These are phyloP conservation scores for Rubia peregrina DNA, from an alignment of 305 asterid species.

Conservation along the genomic window DNA sequence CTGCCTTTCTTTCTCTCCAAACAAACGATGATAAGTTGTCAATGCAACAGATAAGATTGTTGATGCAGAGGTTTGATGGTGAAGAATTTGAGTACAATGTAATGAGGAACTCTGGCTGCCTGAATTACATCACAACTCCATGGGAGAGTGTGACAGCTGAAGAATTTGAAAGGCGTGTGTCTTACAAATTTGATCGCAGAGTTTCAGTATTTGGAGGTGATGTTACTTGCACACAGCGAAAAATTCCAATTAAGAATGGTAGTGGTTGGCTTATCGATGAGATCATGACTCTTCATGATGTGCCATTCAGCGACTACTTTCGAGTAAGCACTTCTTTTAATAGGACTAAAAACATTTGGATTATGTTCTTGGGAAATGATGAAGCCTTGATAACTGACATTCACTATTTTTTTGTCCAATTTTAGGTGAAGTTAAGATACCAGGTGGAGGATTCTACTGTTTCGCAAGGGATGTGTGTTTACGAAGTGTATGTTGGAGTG, in stretches of 20 bases:
- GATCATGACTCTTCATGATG: slow-evolving; percentile 89
- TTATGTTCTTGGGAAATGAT: neutral
- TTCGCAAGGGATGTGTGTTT: slow-evolving; percentile 63
- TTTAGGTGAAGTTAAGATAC: slow-evolving; percentile 69
- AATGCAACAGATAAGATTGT: slow-evolving; percentile 58
- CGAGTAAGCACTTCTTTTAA: slow-evolving; percentile 36
- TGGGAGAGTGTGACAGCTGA: slow-evolving; percentile 85
- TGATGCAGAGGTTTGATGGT: slow-evolving; percentile 82
- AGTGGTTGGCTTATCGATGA: slow-evolving; percentile 86
- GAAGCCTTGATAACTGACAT: slow-evolving; percentile 13
- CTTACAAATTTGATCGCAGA: slow-evolving; percentile 68
- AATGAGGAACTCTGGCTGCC: slow-evolving; percentile 89
- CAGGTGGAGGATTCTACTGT: slow-evolving; percentile 69
- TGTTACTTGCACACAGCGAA: slow-evolving; percentile 93
- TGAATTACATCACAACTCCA: slow-evolving; percentile 64
- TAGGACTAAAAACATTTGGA: neutral
- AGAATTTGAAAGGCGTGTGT: slow-evolving; percentile 79
- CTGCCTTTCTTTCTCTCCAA: too few species aligned
- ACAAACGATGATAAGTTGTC: neutral
- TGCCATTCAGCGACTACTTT: slow-evolving; percentile 89
- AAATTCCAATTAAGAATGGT: slow-evolving; percentile 47
- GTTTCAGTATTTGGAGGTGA: slow-evolving; percentile 81
- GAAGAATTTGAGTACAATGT: slow-evolving; percentile 69
- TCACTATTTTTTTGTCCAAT: neutral
- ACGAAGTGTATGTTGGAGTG: slow-evolving; percentile 67